Base-by-base conservation (phyloP, 2,329 filamentous ascomycete species). In the Aspergillus sclerotialis region DNA sequence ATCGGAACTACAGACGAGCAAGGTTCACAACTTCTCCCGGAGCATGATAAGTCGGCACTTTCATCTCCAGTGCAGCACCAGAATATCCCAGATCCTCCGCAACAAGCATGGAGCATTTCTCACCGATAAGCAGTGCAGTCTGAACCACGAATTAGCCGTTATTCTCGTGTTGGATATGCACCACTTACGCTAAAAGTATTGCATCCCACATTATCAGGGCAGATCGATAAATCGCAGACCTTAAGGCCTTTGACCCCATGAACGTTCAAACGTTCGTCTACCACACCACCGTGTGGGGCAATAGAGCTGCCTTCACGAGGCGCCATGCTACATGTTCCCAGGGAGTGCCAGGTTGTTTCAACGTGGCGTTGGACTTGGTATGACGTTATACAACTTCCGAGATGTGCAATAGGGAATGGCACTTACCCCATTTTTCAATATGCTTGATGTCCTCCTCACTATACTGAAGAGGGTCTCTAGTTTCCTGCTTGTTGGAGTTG, bases 201-300 rank as follows among this genome's bases (percentile, higher is more conserved):
- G 63, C 76, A 80, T 40, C 80, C 82, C 14, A 87, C 82, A 44
- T 87, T 88, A 59, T 87, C 82, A 1, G 83, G 82, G 60, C 82
- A 87, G 66, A 87, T 84, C 32, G 73, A 79, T 28, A 87, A 60
- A 58, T 88, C 83, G 9, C 81, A 81, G 15, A 87, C 82, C 72
- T 87, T 87, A 49, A 88, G 72, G 11, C 80, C 78, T 68, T 84
- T 73, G 45, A 86, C 81, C 33, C 82, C 83, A 54, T 87, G 80
- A 3, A 88, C 82, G 46, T 86, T 87, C 36, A 88, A 72, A 39
- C 82, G 75, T 61, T 85, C 81, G 53, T 88, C 83, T 24, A 88
- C 63, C 1, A 88, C 83, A 39, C 83, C 83, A 10, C 56, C 56
- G 50, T 87, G 81, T 65, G 83, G 84, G 58, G 88, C 82, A 51